Evolutionary conservation across 2,329 filamentous ascomycete species (phyloP).

Genomic region (Stachybotrys chartarum): DNA sequence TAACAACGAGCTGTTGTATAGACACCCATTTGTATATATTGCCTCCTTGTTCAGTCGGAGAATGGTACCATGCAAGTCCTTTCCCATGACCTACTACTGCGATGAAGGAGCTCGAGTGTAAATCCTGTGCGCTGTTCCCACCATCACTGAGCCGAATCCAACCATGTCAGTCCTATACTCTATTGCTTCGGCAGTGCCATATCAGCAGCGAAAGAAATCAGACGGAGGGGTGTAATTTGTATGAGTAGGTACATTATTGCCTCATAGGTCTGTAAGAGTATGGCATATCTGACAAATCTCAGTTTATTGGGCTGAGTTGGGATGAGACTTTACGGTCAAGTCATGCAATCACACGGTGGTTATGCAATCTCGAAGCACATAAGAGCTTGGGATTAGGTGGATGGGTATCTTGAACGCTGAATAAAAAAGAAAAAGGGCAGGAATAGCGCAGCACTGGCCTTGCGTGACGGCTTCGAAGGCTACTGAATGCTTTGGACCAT

Average conservation of each 20-base stretch:
- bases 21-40: slow-evolving; percentile 38
- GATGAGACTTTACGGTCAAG: no score
- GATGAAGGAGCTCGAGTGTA: no score
- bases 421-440: no score
- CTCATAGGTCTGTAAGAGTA: slow-evolving; percentile 40
- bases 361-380: not conserved
- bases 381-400: not conserved
- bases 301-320: not conserved
- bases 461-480: no score
- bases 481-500: not conserved
- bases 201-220: slow-evolving; percentile 31
- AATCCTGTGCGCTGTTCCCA: no score
- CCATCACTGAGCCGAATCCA: slow-evolving; percentile 19
- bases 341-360: no score
- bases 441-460: no score
- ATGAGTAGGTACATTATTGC: slow-evolving; percentile 46
- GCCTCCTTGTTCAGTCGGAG: slow-evolving; percentile 51
- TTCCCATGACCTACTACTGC: slow-evolving; percentile 29
- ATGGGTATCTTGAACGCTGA: no score
- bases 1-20: slow-evolving; percentile 45
- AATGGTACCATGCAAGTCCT: slow-evolving; percentile 37
- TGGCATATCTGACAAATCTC: not conserved
- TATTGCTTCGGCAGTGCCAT: slow-evolving; percentile 30
- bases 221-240: slow-evolving; percentile 44
- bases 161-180: not conserved